These are phyloP conservation scores for Adenanthera pavonina DNA, from an alignment of 306 rosid genomes.

Conservation along the genomic window DNA sequence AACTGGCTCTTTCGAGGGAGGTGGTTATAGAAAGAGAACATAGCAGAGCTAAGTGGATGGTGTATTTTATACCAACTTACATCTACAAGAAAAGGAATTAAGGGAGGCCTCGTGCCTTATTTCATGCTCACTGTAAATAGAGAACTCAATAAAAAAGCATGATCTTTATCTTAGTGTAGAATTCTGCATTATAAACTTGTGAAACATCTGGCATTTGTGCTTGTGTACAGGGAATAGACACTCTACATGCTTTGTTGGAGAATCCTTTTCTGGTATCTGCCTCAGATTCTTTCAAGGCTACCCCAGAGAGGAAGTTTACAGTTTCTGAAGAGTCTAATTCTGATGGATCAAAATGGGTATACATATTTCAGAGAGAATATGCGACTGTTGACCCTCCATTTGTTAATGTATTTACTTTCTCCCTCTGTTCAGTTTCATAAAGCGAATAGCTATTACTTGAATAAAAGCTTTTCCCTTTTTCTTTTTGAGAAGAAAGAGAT, in stretches of 20 bases:
- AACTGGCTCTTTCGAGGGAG: too few species aligned
- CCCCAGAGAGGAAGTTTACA: slow-evolving; percentile 58
- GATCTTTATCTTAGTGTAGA: slow-evolving; percentile 20
- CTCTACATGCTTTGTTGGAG: slow-evolving; percentile 65
- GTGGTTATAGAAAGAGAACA: too few species aligned
- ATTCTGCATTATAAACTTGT: neutral
- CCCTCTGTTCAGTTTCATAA: slow-evolving; percentile 3
- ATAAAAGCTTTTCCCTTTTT: neutral
- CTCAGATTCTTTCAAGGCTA: slow-evolving; percentile 65
- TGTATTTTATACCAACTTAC: too few species aligned
- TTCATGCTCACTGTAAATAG: neutral
- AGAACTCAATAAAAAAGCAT: slow-evolving; percentile 15
- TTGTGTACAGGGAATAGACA: slow-evolving; percentile 59
- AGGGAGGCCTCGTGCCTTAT: neutral
- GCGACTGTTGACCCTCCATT: slow-evolving; percentile 78
- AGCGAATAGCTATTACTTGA: slow-evolving; percentile 6
- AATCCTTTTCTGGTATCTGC: slow-evolving; percentile 55
- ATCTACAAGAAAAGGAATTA: too few species aligned
- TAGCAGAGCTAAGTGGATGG: too few species aligned
- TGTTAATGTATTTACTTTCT: slow-evolving; percentile 59
- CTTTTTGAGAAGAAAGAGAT: neutral
- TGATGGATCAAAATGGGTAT: slow-evolving; percentile 65
- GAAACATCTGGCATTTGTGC: slow-evolving; percentile 9
- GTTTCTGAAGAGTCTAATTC: slow-evolving; percentile 49
- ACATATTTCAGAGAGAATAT: slow-evolving; percentile 84